These are phyloP conservation scores for Brasilioporus rufonigricans DNA, from an alignment of 768 basidiomycete species.

Conservation along the genomic window DNA sequence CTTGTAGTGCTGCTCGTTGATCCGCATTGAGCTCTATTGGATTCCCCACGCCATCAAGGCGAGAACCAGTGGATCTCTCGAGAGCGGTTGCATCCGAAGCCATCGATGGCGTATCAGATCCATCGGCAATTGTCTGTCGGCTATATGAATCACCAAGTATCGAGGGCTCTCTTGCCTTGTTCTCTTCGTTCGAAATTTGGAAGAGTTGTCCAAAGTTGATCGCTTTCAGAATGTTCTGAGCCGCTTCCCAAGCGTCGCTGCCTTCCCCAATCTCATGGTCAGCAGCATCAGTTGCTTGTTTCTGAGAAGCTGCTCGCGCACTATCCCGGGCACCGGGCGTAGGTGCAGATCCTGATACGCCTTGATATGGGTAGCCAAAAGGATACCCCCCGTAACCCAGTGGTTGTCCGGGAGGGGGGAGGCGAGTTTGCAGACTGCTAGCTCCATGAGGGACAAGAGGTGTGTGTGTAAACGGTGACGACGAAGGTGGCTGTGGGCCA, in stretches of 20 bases:
- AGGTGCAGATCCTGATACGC: conserved; percentile 10
- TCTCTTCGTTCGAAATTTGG: conserved; percentile 34
- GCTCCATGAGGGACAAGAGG: conserved; percentile 39
- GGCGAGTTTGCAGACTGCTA: conserved; percentile 35
- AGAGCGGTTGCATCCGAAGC: not conserved
- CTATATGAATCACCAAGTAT: not conserved
- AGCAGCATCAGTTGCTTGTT: conserved; percentile 9
- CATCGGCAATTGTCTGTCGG: not conserved
- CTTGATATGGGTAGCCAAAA: conserved; percentile 37
- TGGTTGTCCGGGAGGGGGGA: conserved; percentile 31
- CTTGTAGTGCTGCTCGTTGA: conserved; percentile 67
- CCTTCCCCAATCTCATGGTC: conserved; percentile 39
- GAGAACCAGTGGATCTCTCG: conserved; percentile 5
- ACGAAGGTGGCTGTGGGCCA: conserved; percentile 24
- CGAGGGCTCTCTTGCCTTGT: conserved; percentile 14
- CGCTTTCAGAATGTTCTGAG: conserved; percentile 72
- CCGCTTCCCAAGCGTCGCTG: conserved; percentile 73
- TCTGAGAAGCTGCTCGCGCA: conserved; percentile 8
- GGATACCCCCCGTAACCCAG: conserved; percentile 39
- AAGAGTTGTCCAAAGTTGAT: conserved; percentile 66
- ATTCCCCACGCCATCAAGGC: conserved; percentile 6
- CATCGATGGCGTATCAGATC: conserved; percentile 5
- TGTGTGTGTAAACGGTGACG: conserved; percentile 60
- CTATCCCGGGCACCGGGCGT: not conserved
- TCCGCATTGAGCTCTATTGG: conserved; percentile 35